Base-by-base conservation (phyloP, 2,329 filamentous ascomycete species). In the Byssothecium circinans region DNA sequence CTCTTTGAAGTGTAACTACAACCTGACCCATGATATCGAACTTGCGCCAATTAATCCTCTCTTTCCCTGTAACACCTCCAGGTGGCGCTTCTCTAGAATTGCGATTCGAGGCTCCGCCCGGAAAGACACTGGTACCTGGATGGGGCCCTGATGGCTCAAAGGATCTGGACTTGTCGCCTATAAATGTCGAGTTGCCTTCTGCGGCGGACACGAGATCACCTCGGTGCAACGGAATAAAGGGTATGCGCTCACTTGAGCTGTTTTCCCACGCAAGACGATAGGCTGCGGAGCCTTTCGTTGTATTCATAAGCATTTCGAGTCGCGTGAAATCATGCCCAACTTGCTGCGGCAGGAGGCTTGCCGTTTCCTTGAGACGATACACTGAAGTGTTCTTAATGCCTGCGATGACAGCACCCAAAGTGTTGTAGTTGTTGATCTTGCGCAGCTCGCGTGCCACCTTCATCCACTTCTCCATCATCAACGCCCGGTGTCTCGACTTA, bases 201-300 rank as follows among this genome's bases (percentile, higher is more conserved):
- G 95, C 90, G 0, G 94, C 92, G 11, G 88, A 90, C 1, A 96
- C 90, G 19, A 99, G 79, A 72, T 99, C 94, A 54, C 91, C 83
- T 35, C 89, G 83, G 65, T 95, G 90, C 22, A 97, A 79, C 2
- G 94, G 92, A 41, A 97, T 85, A 68, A 95, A 97, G 0, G 94
- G 94, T 37, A 99, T 97, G 23, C 91, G 83, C 56, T 95, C 90
- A 10, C 88, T 77, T 1, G 90, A 87, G 15, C 90, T 95, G 67
- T 97, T 99, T 60, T 96, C 91, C 91, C 94, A 97, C 0, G 94
- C 94, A 23, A 97, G 76, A n/a, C 94, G 88, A 71, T 99, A 99
- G 8, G 92, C 89, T 56, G 91, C 95, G 68, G 96, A 88, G 54
- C 89, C 92, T 73, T 94, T 94, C 59, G 92, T 87, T 4, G 89